Conservation (phyloP, 768 basidiomycete genomes). For the Collybiopsis confluens region DNA sequence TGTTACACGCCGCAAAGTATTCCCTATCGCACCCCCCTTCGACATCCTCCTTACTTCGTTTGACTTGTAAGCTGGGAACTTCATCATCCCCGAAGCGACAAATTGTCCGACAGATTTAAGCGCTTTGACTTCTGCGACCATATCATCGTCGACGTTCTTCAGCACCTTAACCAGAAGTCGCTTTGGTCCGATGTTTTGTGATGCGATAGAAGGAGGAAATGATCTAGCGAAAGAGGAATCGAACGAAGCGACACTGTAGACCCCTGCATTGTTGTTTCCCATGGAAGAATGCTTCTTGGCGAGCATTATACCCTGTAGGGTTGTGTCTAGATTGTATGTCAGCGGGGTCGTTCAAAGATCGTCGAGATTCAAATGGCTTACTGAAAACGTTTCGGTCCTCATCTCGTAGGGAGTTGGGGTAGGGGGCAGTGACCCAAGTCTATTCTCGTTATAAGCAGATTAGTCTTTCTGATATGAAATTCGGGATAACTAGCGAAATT, state of each 20-base stretch:
- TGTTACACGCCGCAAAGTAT: neutral
- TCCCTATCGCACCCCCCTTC: neutral
- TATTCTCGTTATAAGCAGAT: too few relatives aligned
- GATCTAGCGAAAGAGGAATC: neutral
- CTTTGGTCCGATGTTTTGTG: neutral
- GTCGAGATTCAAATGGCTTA: too few relatives aligned
- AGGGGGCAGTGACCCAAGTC: neutral
- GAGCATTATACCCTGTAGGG: neutral
- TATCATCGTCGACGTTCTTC: neutral
- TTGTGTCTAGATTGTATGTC: neutral
- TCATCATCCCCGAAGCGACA: slow-evolving; percentile 3
- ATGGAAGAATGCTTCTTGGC: neutral
- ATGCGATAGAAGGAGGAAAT: neutral
- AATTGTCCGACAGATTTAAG: neutral
- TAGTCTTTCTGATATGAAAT: too few relatives aligned
- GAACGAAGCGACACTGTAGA: slow-evolving; percentile 2
- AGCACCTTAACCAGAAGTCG: slow-evolving; percentile 1
- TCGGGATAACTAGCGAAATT: too few relatives aligned
- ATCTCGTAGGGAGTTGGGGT: neutral
- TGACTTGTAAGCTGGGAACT: neutral
- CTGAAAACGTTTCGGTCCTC: neutral
- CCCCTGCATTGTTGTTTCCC: slow-evolving; percentile 5
- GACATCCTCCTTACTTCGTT: neutral
- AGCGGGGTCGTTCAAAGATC: too few relatives aligned
- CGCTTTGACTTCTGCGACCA: slow-evolving; percentile 4